phyloP scores from a whole-genome alignment of 169 alveolate species.

The Miamiensis avidus region DNA sequence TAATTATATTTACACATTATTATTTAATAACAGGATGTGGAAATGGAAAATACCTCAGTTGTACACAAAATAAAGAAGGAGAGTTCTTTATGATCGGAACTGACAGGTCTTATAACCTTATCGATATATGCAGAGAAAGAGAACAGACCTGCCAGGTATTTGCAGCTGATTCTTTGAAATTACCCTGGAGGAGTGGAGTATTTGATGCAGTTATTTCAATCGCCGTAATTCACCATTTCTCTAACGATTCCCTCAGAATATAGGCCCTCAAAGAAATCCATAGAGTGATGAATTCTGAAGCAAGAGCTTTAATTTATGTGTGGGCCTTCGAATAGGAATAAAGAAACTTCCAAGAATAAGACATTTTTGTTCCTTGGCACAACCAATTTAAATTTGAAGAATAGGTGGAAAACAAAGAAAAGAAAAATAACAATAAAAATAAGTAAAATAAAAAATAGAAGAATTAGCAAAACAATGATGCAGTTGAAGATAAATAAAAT shows the following conservation, averaged over 20 bases:
- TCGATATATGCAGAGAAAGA: constrained; percentile 76
- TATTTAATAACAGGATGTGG: constrained; percentile 88
- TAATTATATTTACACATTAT: background rate
- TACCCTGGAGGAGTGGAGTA: constrained; percentile 69
- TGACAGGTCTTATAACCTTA: constrained; percentile 87
- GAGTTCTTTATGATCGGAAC: constrained; percentile 85
- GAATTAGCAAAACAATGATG: background rate
- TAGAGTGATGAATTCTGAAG: constrained; percentile 86
- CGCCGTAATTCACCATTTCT: constrained; percentile 95
- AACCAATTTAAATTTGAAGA: constrained; percentile 77
- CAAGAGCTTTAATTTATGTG: constrained; percentile 85
- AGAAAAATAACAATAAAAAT: constrained; percentile 16
- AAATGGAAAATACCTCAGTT: constrained; percentile 94
- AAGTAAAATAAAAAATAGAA: background rate
- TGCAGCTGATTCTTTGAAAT: constrained; percentile 66
- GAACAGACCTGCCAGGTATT: constrained; percentile 45
- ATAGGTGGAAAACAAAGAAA: constrained; percentile 21
- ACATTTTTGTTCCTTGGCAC: constrained; percentile 93
- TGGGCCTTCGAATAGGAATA: constrained; percentile 93
- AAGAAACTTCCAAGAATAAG: constrained; percentile 88
- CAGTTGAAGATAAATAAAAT: background rate
- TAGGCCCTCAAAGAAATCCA: constrained; percentile 83
- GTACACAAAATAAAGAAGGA: constrained; percentile 39
- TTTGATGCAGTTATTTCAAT: constrained; percentile 92
- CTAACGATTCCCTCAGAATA: constrained; percentile 84